A percentile compares a stretch with the other conserved stretches of the same genome.
Evolutionary conservation across 164 flowering plant genomes (phyloP).

Genomic region (Stephania japonica): DNA sequence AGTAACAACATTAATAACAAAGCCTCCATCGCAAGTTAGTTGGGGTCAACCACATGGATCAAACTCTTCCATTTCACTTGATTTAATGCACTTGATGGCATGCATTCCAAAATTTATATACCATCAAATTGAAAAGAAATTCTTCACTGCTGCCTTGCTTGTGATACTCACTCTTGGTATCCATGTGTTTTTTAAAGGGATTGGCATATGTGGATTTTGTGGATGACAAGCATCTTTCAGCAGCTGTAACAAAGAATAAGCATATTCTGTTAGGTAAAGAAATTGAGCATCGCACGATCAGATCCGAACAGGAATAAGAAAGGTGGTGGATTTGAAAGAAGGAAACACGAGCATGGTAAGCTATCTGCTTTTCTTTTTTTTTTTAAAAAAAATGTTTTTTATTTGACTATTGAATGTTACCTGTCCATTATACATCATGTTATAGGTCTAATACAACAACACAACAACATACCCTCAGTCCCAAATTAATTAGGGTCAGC

Average conservation of each 20-base stretch:
- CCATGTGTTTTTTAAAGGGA: conserved; percentile 40
- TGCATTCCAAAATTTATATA: no score
- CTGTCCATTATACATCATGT: neutral
- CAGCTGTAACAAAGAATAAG: conserved; percentile 71
- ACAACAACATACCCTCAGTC: no score
- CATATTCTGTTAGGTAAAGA: conserved; percentile 57
- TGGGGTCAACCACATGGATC: no score
- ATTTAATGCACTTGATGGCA: no score
- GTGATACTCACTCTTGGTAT: neutral
- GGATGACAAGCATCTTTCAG: conserved; percentile 63
- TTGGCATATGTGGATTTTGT: conserved; percentile 87
- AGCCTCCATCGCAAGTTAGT: no score
- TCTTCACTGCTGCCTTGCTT: no score
- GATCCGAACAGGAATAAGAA: conserved; percentile 48
- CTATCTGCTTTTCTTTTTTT: neutral
- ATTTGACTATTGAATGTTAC: neutral
- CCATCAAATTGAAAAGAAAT: no score
- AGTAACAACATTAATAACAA: no score
- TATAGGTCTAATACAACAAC: neutral
- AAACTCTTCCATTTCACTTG: no score
- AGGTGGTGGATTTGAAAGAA: conserved; percentile 29
- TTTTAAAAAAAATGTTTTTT: neutral
- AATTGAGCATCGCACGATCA: conserved; percentile 72
- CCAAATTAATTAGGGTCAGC: no score
- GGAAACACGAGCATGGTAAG: conserved; percentile 32